Evolutionary conservation across 2,329 filamentous ascomycete species (phyloP).

Genomic region (Penicillium thymicola): DNA sequence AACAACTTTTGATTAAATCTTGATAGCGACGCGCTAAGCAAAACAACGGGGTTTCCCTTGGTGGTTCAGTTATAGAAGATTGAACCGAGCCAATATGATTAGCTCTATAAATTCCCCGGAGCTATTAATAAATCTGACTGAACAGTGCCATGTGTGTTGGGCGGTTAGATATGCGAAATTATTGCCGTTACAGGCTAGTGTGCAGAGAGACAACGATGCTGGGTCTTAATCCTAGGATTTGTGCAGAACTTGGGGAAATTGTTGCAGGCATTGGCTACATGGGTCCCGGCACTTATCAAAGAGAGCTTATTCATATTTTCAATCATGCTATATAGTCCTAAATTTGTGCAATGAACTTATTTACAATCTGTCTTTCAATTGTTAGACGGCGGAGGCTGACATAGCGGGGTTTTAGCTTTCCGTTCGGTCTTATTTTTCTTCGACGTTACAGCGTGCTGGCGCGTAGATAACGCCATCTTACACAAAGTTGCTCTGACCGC

Average conservation of each 20-base stretch:
- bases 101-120: conserved; percentile 17
- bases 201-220: conserved; percentile 20
- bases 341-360: not conserved
- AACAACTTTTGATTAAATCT: conserved; percentile 19
- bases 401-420: conserved; percentile 1
- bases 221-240: not conserved
- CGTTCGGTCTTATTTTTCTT: conserved; percentile 3
- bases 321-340: not conserved
- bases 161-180: conserved; percentile 21
- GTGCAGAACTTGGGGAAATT: conserved; percentile 5
- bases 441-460: conserved; percentile 7
- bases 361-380: not conserved
- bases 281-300: not conserved
- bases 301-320: not conserved
- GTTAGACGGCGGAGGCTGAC: not conserved
- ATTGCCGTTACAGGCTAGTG: conserved; percentile 24
- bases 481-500: not conserved
- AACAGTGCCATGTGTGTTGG: conserved; percentile 13
- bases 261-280: conserved; percentile 3
- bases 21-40: conserved; percentile 25
- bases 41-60: conserved; percentile 23
- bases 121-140: conserved; percentile 22
- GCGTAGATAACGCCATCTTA: conserved; percentile 13
- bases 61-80: conserved; percentile 16
- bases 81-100: conserved; percentile 3